Base-by-base conservation (phyloP, 176 grass and related monocot genomes). In the Musa schizocarpa region DNA sequence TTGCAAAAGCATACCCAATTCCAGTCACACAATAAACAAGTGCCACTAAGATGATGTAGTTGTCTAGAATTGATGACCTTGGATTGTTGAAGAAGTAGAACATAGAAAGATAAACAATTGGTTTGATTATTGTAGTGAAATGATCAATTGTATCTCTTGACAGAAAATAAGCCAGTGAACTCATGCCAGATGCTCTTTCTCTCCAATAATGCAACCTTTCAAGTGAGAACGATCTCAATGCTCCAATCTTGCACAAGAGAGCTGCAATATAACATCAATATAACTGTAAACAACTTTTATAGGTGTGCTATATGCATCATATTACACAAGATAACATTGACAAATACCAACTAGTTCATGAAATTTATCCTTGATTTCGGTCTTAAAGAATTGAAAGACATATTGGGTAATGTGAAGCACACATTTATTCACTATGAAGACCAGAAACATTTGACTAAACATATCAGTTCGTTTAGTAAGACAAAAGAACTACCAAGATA, bases 71-170 rank as follows among this genome's bases (percentile, higher is more conserved):
- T 11, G 92, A 91, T 24, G 92, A 96, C n/a, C 92, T 81, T 0
- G 92, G 92, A 12, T 96, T 91, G 81, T 96, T 96, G 74, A 96
- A 96, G 83, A 96, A 96, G 81, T 96, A 96, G 80, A 96, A 96
- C 88, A 96, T 96, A 62, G 88, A 96, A 9, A 96, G 86, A 83
- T 96, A 96, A 26, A 91, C 92, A 1, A 96, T 86, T 3, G 92
- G 92, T 79, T 96, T 96, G 69, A 96, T 69, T 1, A 96, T 82
- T 6, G 92, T 91, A 79, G 91, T 96, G 76, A 96, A 96, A 81
- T 96, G 92, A 53, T 91, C 92, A 10, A 91, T 82, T 0, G 92
- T 96, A 67, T 96, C 92, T 79, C 90, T 96, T 0, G 92, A 82
- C 16, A 96, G 14, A 72, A 96, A 96, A 77, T 96, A 96, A 10